Percentiles rank a stretch among this genome's conserved stretches.
These are phyloP conservation scores for Vitis cinerea DNA, from an alignment of 164 flowering plant genomes.

Conservation along the genomic window DNA sequence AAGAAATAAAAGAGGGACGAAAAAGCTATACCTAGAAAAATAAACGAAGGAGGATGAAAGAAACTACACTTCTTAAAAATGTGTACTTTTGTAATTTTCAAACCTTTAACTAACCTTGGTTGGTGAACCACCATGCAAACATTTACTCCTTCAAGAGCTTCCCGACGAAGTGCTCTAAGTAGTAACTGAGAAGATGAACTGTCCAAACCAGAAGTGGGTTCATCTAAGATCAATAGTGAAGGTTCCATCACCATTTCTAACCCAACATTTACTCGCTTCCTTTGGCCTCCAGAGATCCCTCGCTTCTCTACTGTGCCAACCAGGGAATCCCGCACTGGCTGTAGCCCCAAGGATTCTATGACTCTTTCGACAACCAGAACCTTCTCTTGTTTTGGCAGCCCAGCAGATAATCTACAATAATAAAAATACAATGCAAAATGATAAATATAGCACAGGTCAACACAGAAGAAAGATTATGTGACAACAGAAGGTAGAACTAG, in stretches of 20 bases:
- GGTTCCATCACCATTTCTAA: conserved; percentile 99
- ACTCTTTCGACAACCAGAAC: conserved; percentile 94
- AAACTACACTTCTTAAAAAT: neutral
- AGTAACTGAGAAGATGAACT: conserved; percentile 91
- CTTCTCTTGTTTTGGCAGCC: conserved; percentile 75
- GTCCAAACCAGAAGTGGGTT: conserved; percentile 95
- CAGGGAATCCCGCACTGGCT: conserved; percentile 74
- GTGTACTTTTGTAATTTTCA: conserved; percentile 3
- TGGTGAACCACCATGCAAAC: conserved; percentile 97
- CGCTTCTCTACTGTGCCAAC: conserved; percentile 98
- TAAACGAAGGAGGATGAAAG: neutral
- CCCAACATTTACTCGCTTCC: conserved; percentile 97
- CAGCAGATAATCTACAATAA: conserved; percentile 65
- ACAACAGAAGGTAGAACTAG: neutral
- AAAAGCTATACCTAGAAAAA: no score
- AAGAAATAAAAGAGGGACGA: neutral
- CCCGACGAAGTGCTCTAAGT: conserved; percentile 94
- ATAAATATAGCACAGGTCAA: neutral
- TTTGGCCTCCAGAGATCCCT: conserved; percentile 98
- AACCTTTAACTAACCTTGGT: conserved; percentile 59
- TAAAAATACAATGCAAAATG: neutral
- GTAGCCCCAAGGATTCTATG: conserved; percentile 87
- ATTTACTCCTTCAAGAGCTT: conserved; percentile 96
- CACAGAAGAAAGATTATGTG: neutral
- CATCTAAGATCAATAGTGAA: conserved; percentile 90